These are phyloP conservation scores for Annulohypoxylon moriforme DNA, from an alignment of 495 filamentous ascomycete genomes.

Conservation along the genomic window DNA sequence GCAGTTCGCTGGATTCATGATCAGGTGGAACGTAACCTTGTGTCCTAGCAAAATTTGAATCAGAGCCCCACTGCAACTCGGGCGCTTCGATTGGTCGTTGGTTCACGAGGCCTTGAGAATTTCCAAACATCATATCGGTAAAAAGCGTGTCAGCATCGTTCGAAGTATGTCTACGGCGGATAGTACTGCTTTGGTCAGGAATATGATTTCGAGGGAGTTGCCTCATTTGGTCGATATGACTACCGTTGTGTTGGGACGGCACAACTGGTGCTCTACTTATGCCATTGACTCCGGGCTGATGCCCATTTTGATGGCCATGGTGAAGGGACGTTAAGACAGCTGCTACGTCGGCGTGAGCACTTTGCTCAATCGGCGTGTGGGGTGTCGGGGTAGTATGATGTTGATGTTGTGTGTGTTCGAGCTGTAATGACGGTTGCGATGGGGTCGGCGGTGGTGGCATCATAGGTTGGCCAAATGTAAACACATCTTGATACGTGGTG, in stretches of 20 bases:
- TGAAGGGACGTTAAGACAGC: constrained; percentile 43
- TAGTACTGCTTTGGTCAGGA: constrained; percentile 28
- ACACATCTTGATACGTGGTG: constrained; percentile 33
- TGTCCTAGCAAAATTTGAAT: constrained; percentile 66
- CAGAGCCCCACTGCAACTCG: constrained; percentile 73
- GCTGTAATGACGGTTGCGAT: constrained; percentile 41
- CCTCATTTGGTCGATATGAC: constrained; percentile 30
- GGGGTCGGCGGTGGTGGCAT: constrained; percentile 47
- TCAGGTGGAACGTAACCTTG: constrained; percentile 67
- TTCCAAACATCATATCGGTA: constrained; percentile 55
- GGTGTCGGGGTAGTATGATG: constrained; percentile 19
- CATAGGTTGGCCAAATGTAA: constrained; percentile 41
- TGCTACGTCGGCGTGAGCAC: constrained; percentile 42
- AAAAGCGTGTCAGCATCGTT: constrained; percentile 44
- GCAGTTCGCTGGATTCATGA: constrained; percentile 66
- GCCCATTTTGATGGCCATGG: constrained; percentile 38
- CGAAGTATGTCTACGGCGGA: constrained; percentile 38
- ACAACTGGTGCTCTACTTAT: constrained; percentile 23
- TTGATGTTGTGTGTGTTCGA: constrained; percentile 30
- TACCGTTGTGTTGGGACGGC: constrained; percentile 21
- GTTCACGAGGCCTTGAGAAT: constrained; percentile 22
- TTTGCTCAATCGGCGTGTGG: constrained; percentile 43
- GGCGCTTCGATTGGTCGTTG: constrained; percentile 33
- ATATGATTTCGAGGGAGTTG: constrained; percentile 23
- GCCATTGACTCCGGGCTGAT: constrained; percentile 22